phyloP scores from a whole-genome alignment of 2,329 filamentous ascomycete species.

The Sordariomycetes sp. region DNA sequence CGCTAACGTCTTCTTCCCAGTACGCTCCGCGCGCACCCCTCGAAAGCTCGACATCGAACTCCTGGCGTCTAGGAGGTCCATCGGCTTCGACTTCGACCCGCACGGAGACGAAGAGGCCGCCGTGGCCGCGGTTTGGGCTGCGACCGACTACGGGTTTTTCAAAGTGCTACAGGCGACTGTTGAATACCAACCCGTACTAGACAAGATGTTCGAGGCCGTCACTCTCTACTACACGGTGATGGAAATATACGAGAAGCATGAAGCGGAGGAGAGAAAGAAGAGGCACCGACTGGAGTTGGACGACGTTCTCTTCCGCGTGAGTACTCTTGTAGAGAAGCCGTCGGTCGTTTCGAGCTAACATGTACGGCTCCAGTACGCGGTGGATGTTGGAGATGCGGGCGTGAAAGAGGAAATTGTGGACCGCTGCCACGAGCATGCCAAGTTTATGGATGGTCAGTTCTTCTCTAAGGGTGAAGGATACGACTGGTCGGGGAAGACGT shows the following conservation, averaged over 20 bases:
- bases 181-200: constrained; percentile 44
- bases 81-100: constrained; percentile 39
- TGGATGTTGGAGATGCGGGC: constrained; percentile 39
- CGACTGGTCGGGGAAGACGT: constrained; percentile 32
- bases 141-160: constrained; percentile 57
- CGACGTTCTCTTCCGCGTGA: constrained; percentile 21
- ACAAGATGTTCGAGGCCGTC: constrained; percentile 52
- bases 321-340: neutral
- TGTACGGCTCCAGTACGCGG: constrained; percentile 31
- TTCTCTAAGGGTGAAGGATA: constrained; percentile 29
- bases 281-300: constrained; percentile 14
- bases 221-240: constrained; percentile 52
- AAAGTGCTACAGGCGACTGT: constrained; percentile 46
- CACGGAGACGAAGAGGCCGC: neutral
- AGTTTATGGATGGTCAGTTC: constrained; percentile 38
- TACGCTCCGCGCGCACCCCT: constrained; percentile 17
- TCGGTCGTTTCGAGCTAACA: neutral
- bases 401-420: constrained; percentile 36
- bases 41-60: constrained; percentile 40
- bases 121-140: constrained; percentile 50
- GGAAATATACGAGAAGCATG: constrained; percentile 38
- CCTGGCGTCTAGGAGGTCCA: constrained; percentile 31
- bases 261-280: constrained; percentile 13
- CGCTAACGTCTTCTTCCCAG: constrained; percentile 12
- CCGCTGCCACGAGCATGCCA: constrained; percentile 35